Evolutionary conservation across 768 basidiomycete species (phyloP), one percentile per base, ranked within the genome.

Genomic region (Psilocybe azurescens): DNA sequence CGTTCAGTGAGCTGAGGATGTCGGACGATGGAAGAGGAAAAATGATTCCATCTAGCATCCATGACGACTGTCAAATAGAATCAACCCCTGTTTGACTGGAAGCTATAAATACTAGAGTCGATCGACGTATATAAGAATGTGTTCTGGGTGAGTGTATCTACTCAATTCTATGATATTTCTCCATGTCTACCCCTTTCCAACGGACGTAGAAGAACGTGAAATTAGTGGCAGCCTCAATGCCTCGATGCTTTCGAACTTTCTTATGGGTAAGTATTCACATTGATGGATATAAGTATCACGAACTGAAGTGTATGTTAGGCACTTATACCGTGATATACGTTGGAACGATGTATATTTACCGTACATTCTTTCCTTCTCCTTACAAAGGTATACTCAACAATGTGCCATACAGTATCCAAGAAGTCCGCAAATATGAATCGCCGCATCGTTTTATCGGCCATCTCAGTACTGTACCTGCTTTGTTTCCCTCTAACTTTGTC

Each of bases 281-380:
- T 50, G 7, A 7, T 28, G 28, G 5, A 18, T 7, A 11, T n/a
- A 2, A 53, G 6, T n/a, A 16, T n/a, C 5, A 32, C 24, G 7
- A 3, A 11, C 33, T 36, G 11, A n/a, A 10, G 33, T 7, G 3
- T n/a, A n/a, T 11, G 11, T 13, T n/a, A 54, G 53, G 53, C 3
- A 32, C 38, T 3, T 54, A 54, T 16, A 54, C 33, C 6, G n/a
- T 38, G 53, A 28, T 20, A 7, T 54, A 38, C n/a, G 53, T n/a
- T n/a, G 53, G 33, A 18, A 54, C 53, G 8, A 54, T 54, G 33
- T 54, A 54, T 32, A 11, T 54, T 11, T 54, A 54, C 33, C 10
- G 53, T 54, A 33, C 11, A 11, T 36, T 36, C 33, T 11, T 6
- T 36, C 11, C 33, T 36, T 33, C 24, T 24, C 24, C 24, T 29